Base-by-base conservation (phyloP, 176 grass and related monocot genomes). In the Oropetium thomaeum region DNA sequence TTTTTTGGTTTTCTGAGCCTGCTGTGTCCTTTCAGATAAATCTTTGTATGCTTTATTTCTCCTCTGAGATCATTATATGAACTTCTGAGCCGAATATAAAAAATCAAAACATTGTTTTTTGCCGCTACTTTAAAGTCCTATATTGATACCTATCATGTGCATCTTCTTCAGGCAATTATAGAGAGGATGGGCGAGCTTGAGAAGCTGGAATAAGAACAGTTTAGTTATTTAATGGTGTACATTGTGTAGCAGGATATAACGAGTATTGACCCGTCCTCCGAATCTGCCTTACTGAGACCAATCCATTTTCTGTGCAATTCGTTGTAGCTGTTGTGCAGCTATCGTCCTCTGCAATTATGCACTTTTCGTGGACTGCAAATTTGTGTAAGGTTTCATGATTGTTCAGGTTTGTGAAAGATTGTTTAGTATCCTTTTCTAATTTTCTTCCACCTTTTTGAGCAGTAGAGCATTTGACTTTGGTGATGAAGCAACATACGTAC, bases 121-220 rank as follows among this genome's bases (percentile, higher is more conserved):
- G 32, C 30, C 19, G 6, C 41, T 37, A 39, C 20, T 15, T 34
- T 22, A 38, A 72, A 23, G 29, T 37, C 15, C 12, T 62, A 73
- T 3, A 39, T 2, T 77, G 49, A 32, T 73, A 42, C 61, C 42
- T 32, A 28, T 43, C n/a, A 26, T 30, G 74, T 63, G n/a, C 39
- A 38, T 69, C 60, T 74, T 73, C 10, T 87, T 67, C 69, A 88
- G 86, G 86, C 86, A 60, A 88, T 88, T 34, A 88, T 88, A 83
- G 86, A 88, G 69, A 83, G 86, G 71, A 88, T 88, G 86, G 86
- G 86, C 15, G 86, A 88, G 54, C 80, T 88, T 60, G 85, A 88
- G 75, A 88, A 88, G 80, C 69, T 88, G 42, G 85, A 88, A 37
- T 88, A 67, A 88, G 68, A 58, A 82, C 65, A 71, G 23, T 12